phyloP scores from a whole-genome alignment of 2,329 filamentous ascomycete species.

The Hypoxylon sp. region DNA sequence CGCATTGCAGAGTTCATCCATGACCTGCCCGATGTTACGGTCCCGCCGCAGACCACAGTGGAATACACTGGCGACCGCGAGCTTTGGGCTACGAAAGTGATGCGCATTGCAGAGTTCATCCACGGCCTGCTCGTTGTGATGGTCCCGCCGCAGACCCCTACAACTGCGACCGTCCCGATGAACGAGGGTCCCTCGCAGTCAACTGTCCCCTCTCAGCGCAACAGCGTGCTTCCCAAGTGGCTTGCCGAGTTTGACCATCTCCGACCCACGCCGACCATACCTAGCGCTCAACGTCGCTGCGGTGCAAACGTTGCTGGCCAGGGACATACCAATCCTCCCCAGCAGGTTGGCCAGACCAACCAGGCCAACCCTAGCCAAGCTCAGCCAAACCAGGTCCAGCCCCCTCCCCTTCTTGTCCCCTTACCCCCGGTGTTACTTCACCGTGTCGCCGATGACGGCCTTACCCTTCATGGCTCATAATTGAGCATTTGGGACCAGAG shows the following conservation, averaged over 20 bases:
- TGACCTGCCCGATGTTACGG: too few relatives aligned
- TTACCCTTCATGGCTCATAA: constrained; percentile 8
- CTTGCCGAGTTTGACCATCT: background rate
- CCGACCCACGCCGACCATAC: background rate
- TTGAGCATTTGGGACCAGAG: constrained; percentile 22
- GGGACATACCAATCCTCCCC: background rate
- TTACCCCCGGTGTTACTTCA: too few relatives aligned
- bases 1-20: too few relatives aligned
- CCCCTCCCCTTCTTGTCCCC: background rate
- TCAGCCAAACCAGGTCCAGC: too few relatives aligned
- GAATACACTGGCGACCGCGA: too few relatives aligned
- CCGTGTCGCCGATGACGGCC: background rate
- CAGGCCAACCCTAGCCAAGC: too few relatives aligned
- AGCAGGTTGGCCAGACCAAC: background rate
- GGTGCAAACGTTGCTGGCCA: background rate
- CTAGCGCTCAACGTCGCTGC: background rate
- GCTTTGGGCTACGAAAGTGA: too few relatives aligned
- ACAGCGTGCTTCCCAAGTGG: background rate
- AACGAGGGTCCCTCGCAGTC: background rate
- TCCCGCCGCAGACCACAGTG: too few relatives aligned
- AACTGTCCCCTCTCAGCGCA: background rate
- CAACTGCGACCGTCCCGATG: background rate
- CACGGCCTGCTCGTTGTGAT: too few relatives aligned
- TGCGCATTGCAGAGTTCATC: too few relatives aligned
- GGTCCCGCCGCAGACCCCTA: too few relatives aligned